Evolutionary conservation across 257 asterid species (phyloP).

Genomic region (Primulina huaijiensis): DNA sequence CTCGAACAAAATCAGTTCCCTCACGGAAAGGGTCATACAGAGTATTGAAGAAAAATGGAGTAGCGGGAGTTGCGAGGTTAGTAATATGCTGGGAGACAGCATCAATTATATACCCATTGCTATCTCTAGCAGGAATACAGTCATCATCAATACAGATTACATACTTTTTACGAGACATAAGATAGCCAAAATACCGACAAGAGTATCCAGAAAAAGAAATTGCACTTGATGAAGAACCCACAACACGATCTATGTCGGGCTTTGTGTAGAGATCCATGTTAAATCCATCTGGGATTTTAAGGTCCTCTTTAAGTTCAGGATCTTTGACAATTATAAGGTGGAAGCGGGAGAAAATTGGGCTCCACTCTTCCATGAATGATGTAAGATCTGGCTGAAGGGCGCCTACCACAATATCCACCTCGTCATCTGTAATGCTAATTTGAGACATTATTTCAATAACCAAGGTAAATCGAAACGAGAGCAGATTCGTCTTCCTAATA

Average conservation of each 20-base stretch:
- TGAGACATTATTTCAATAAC: conserved; percentile 42
- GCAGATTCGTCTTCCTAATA: conserved; percentile 11
- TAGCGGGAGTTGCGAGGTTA: conserved; percentile 80
- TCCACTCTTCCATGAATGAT: conserved; percentile 82
- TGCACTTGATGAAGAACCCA: conserved; percentile 47
- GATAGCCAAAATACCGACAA: conserved; percentile 90
- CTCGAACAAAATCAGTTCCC: conserved; percentile 90
- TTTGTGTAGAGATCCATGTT: conserved; percentile 49
- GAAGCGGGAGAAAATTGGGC: conserved; percentile 66
- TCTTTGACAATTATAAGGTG: conserved; percentile 82
- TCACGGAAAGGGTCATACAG: conserved; percentile 74
- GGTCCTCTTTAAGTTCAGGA: conserved; percentile 72
- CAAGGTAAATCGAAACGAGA: conserved; percentile 2
- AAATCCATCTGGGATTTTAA: conserved; percentile 67
- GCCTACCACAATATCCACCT: conserved; percentile 65
- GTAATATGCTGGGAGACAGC: conserved; percentile 63
- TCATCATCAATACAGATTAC: conserved; percentile 78
- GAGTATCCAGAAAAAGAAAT: conserved; percentile 72
- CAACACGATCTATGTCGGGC: conserved; percentile 57
- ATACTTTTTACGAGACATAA: conserved; percentile 67
- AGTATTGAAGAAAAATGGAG: conserved; percentile 91
- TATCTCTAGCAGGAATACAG: conserved; percentile 70
- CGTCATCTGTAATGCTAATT: conserved; percentile 41
- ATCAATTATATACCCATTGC: conserved; percentile 41
- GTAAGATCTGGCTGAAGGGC: conserved; percentile 74